Conservation (phyloP, 108 stramenopile species). For the Discostella stelligeroides region DNA sequence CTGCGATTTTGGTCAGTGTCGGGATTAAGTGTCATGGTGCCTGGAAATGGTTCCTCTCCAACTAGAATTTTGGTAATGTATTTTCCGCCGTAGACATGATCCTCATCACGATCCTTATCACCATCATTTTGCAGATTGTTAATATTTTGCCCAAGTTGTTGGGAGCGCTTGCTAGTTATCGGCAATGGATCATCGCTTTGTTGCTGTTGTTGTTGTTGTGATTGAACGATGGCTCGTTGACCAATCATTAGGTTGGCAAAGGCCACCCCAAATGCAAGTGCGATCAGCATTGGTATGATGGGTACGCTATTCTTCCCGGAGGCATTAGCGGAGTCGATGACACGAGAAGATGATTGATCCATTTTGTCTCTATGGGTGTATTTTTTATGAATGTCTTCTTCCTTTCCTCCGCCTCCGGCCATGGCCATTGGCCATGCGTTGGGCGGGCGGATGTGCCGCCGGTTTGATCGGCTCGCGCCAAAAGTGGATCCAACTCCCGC, state of each 20-base stretch:
- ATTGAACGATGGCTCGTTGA: not conserved
- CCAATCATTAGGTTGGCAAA: not conserved
- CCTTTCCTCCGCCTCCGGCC: too few relatives aligned
- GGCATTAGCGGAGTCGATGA: too few relatives aligned
- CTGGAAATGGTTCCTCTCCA: constrained; percentile 3
- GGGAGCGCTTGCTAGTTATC: not conserved
- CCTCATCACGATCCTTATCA: not conserved
- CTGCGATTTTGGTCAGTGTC: not conserved
- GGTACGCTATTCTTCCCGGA: too few relatives aligned
- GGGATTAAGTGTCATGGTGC: not conserved
- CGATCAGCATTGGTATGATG: not conserved
- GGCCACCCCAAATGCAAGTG: not conserved
- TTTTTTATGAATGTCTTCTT: too few relatives aligned
- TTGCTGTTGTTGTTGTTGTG: not conserved
- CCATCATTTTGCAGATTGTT: not conserved
- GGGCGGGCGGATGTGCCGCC: too few relatives aligned
- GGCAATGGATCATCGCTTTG: not conserved
- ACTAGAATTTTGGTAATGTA: constrained; percentile 13
- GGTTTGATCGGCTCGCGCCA: too few relatives aligned
- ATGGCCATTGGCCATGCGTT: too few relatives aligned
- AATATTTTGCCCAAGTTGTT: not conserved
- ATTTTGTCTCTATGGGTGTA: too few relatives aligned
- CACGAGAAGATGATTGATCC: too few relatives aligned
- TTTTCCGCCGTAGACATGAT: constrained; percentile 3
- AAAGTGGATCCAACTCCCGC: too few relatives aligned